Percentiles rank a stretch among this genome's conserved stretches.
Evolutionary conservation across 306 rosid genomes (phyloP).

Genomic region (Benincasa hispida): DNA sequence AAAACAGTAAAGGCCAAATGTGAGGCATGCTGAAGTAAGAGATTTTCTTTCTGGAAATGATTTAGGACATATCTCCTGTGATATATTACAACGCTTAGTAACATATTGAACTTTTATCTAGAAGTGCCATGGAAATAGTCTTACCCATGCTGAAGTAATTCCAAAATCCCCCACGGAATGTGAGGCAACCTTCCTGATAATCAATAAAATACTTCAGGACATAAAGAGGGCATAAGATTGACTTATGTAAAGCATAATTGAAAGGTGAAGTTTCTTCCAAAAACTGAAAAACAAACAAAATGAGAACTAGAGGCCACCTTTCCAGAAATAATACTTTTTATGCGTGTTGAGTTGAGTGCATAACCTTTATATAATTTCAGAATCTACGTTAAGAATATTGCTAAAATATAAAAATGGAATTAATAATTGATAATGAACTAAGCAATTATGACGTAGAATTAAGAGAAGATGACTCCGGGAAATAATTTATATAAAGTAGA

Average conservation of each 20-base stretch:
- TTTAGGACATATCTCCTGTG: not conserved
- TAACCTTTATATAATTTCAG: not conserved
- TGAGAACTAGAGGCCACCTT: not conserved
- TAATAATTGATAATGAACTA: not conserved
- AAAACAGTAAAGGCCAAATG: not conserved
- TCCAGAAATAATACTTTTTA: not conserved
- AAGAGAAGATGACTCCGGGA: not conserved
- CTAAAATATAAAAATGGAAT: not conserved
- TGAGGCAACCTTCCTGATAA: constrained; percentile 75
- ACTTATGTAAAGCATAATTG: constrained; percentile 4
- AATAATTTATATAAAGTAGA: not conserved
- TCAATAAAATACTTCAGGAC: constrained; percentile 11
- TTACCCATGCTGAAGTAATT: constrained; percentile 98
- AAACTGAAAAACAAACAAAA: constrained; percentile 2
- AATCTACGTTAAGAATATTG: not conserved
- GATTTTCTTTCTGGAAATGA: not conserved
- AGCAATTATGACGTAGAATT: not conserved
- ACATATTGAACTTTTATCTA: constrained; percentile 10
- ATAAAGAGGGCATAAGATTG: not conserved
- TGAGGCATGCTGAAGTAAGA: too few species aligned
- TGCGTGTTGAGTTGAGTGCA: not conserved
- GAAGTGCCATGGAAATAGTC: constrained; percentile 16
- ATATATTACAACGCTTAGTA: not conserved
- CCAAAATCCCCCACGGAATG: constrained; percentile 98
- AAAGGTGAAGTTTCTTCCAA: not conserved